These are phyloP conservation scores for Daldinia eschscholtzii DNA, from an alignment of 2,329 filamentous ascomycete species.

Conservation along the genomic window DNA sequence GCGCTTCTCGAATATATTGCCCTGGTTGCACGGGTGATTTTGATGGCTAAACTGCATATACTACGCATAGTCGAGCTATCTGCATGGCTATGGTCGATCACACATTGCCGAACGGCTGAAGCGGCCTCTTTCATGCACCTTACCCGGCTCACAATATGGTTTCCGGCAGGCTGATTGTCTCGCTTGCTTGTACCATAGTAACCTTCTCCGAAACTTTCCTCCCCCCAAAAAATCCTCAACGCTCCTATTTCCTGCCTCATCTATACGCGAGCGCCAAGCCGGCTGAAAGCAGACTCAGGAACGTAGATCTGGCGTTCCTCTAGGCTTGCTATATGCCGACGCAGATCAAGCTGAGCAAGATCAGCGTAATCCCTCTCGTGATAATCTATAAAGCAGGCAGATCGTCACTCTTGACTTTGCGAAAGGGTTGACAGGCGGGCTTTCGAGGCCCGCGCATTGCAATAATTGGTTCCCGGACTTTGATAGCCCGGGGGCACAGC, in stretches of 20 bases:
- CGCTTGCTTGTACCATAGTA: not conserved
- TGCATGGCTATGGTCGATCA: conserved; percentile 12
- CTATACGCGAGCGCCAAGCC: conserved; percentile 39
- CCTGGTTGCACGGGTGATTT: conserved; percentile 21
- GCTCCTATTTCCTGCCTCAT: conserved; percentile 14
- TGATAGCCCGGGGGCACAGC: conserved; percentile 15
- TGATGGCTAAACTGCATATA: conserved; percentile 36
- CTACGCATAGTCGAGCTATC: conserved; percentile 9
- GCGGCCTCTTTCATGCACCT: conserved; percentile 15
- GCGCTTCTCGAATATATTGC: conserved; percentile 33
- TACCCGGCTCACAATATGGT: conserved; percentile 15
- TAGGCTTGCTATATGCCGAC: conserved; percentile 32
- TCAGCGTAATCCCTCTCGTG: conserved; percentile 21
- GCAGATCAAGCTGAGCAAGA: conserved; percentile 33
- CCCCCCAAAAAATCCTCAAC: conserved; percentile 23
- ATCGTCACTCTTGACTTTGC: conserved; percentile 30
- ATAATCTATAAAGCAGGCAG: conserved; percentile 36
- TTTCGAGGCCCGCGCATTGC: conserved; percentile 25
- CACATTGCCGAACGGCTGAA: conserved; percentile 37
- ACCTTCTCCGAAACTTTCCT: conserved; percentile 1
- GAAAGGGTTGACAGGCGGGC: conserved; percentile 33
- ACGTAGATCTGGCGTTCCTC: conserved; percentile 21
- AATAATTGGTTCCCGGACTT: conserved; percentile 22
- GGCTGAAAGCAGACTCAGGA: conserved; percentile 35
- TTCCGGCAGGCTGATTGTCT: conserved; percentile 13